Evolutionary conservation across 2,329 filamentous ascomycete species (phyloP), one percentile per base, ranked within the genome.

Genomic region (Alternaria angustiovoidea): DNA sequence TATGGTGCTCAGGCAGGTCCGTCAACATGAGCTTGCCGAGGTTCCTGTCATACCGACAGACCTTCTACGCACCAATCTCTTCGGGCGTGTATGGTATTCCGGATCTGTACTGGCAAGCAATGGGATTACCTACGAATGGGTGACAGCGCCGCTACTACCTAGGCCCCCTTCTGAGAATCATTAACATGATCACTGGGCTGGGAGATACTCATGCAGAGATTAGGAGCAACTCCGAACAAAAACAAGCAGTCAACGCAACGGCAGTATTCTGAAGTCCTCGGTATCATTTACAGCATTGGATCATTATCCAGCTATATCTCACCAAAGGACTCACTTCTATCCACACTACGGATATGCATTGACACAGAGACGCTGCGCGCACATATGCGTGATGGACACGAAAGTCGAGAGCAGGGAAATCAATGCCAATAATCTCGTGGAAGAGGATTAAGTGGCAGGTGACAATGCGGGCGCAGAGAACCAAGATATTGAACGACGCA

Each of bases 1-100:
- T 61, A 68, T 24, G 44, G 48, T n/a, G 55, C 43, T 16, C 49
- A 58, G 39, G 48, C 65, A 60, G 68, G 67, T 26, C 66, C 68
- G 26, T 71, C 67, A 32, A 67, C 58, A 60, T 64, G 56, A 54
- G 46, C 56, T 46, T 49, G 4, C 46, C 7, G 30, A 24, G 46
- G 46, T 20, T 48, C 20, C 46, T 34, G 30, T 48, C 30, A 32
- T 48, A 26, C n/a, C n/a, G 30, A 48, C 46, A 42, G 39, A 46
- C 12, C 28, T 46, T 39, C 32, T 46, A 14, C 28, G 22, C 22
- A 14, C 41, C 39, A 7, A 54, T 32, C 12, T 12, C 28, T 20
- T 48, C 4, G 32, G 12, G 46, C 30, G 46, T 12, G 18, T 9
- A 36, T 48, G 46, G 9, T 34, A 24, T 14, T 24, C 16, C 12